Evolutionary conservation across 1,139 yeast species (phyloP).

Genomic region (Lodderomyces parapsilosis): DNA sequence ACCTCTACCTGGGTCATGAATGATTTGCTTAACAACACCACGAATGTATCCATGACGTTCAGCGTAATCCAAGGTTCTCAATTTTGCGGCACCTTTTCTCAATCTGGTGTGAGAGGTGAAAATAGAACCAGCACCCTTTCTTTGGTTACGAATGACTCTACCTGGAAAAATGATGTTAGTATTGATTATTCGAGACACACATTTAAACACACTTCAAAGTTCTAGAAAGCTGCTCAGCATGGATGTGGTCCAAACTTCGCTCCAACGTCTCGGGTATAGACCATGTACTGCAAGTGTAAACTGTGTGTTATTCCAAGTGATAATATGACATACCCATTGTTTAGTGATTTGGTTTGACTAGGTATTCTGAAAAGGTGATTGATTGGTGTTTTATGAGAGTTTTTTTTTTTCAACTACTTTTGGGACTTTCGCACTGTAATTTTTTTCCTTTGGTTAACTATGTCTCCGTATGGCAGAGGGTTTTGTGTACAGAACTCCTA

Average conservation of each 20-base stretch:
- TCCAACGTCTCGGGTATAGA: too few relatives aligned
- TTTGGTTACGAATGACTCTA: slow-evolving; percentile 99
- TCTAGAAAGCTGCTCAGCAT: too few relatives aligned
- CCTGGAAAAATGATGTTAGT: slow-evolving; percentile 52
- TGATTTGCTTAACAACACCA: slow-evolving; percentile 97
- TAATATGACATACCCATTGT: slow-evolving; percentile 18
- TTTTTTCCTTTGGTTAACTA: not conserved
- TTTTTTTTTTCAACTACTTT: slow-evolving; percentile 12
- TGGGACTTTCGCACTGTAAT: slow-evolving; percentile 2
- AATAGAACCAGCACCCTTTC: slow-evolving; percentile 99
- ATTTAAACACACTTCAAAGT: too few relatives aligned
- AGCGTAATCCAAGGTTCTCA: slow-evolving; percentile 98
- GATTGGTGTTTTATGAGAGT: slow-evolving; percentile 9
- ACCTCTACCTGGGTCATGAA: slow-evolving; percentile 99
- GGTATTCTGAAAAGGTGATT: slow-evolving; percentile 11
- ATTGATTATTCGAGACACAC: too few relatives aligned
- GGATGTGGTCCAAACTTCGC: too few relatives aligned
- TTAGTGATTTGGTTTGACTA: slow-evolving; percentile 16
- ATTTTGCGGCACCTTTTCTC: slow-evolving; percentile 99
- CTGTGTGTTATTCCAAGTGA: not conserved
- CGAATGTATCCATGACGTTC: slow-evolving; percentile 99
- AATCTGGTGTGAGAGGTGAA: slow-evolving; percentile 99
- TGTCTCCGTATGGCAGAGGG: too few relatives aligned
- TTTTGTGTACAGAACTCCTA: not conserved
- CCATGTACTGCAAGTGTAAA: too few relatives aligned